Evolutionary conservation across 495 filamentous ascomycete genomes (phyloP).

Genomic region (Hyaloscypha hepaticicola): DNA sequence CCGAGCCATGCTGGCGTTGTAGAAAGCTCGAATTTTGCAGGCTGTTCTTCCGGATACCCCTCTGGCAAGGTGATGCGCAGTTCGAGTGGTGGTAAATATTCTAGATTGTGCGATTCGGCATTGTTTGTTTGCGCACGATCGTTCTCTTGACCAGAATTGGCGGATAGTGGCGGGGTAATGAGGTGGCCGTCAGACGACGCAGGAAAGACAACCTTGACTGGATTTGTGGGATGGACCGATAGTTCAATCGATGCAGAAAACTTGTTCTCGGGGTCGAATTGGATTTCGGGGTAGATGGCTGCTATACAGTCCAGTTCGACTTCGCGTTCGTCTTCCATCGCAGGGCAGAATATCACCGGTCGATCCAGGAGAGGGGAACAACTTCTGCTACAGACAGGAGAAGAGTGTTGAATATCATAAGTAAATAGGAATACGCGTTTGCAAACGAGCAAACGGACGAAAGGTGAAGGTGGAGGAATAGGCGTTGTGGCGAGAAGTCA

Average conservation of each 20-base stretch:
- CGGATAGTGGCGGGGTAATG: conserved; percentile 31
- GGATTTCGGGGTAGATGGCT: conserved; percentile 88
- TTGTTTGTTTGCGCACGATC: conserved; percentile 7
- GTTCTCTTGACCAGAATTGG: conserved; percentile 16
- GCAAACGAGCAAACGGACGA: background rate
- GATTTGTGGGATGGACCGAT: conserved; percentile 64
- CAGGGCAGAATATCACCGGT: conserved; percentile 28
- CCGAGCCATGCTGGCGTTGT: conserved; percentile 73
- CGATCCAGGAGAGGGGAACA: conserved; percentile 25
- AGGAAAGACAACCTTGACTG: conserved; percentile 69
- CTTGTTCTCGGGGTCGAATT: conserved; percentile 54
- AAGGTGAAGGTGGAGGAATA: background rate
- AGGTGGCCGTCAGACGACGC: conserved; percentile 43
- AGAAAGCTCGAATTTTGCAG: conserved; percentile 65
- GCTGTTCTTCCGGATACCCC: conserved; percentile 67
- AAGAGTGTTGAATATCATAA: conserved; percentile 17
- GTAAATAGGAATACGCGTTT: background rate
- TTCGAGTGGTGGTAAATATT: conserved; percentile 72
- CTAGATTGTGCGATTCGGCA: conserved; percentile 60
- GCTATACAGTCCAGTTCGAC: conserved; percentile 79
- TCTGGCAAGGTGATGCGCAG: conserved; percentile 69
- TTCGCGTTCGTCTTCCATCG: conserved; percentile 49
- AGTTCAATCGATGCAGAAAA: conserved; percentile 70
- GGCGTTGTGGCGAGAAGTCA: conserved; percentile 17
- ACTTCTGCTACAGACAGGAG: conserved; percentile 23